Evolutionary conservation across 352 stramenopile species (phyloP).

Genomic region (Thraustochytrium striatum): DNA sequence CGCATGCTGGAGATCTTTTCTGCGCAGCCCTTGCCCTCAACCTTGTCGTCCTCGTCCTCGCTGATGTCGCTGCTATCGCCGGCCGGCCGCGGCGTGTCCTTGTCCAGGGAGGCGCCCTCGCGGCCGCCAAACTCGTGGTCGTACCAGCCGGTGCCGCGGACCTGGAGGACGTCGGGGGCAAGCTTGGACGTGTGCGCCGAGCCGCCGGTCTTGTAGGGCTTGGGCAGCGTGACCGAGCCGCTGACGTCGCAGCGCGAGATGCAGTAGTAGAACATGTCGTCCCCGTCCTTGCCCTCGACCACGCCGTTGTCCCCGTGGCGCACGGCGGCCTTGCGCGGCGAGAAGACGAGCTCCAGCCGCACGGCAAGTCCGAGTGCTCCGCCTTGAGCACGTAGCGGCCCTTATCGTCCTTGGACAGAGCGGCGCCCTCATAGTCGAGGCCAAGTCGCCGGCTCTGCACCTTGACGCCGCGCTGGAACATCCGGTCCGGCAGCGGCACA

Average conservation of each 20-base stretch:
- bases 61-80: not conserved
- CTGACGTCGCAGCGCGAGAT: slow-evolving; percentile 51
- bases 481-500: slow-evolving; percentile 49
- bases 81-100: not conserved
- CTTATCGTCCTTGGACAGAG: slow-evolving; percentile 21
- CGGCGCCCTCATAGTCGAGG: slow-evolving; percentile 45
- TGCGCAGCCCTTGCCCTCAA: slow-evolving; percentile 23
- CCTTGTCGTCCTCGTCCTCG: not conserved
- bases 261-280: slow-evolving; percentile 56
- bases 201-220: not conserved
- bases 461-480: slow-evolving; percentile 34
- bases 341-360: slow-evolving; percentile 43
- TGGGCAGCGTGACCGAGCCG: slow-evolving; percentile 5
- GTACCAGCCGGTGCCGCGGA: slow-evolving; percentile 49
- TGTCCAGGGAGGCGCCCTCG: slow-evolving; percentile 7
- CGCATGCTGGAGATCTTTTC: not conserved
- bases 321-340: slow-evolving; percentile 45
- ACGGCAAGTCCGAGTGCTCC: slow-evolving; percentile 14
- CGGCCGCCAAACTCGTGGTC: slow-evolving; percentile 53
- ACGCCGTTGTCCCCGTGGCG: slow-evolving; percentile 51
- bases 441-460: not conserved
- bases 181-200: not conserved
- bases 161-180: not conserved
- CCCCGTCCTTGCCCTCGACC: slow-evolving; percentile 50
- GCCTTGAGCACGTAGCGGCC: slow-evolving; percentile 42